Percentiles rank a stretch among this genome's conserved stretches.
Evolutionary conservation across 768 basidiomycete genomes (phyloP).

Genomic region (Hydnomerulius pinastri): DNA sequence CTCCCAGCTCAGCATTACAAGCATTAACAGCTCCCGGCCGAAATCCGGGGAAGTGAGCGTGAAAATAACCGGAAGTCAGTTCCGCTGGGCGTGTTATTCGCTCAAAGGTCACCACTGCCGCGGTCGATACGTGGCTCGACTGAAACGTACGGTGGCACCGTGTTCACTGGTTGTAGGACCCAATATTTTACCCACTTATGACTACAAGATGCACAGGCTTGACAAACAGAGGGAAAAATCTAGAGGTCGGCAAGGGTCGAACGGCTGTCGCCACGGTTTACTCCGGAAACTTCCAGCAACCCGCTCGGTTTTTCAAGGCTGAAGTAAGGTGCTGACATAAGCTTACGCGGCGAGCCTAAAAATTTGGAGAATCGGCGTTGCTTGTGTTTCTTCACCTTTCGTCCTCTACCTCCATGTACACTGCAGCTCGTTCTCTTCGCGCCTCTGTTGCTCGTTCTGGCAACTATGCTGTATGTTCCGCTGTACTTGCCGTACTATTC

Average conservation of each 20-base stretch:
- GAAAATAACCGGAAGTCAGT: too few relatives aligned
- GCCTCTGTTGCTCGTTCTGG: slow-evolving; percentile 58
- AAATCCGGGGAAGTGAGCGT: not conserved
- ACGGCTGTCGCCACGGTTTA: slow-evolving; percentile 11
- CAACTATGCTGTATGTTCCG: slow-evolving; percentile 57
- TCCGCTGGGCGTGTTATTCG: too few relatives aligned
- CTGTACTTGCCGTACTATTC: too few relatives aligned
- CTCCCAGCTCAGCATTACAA: too few relatives aligned
- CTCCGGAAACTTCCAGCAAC: slow-evolving; percentile 16
- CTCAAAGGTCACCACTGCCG: too few relatives aligned
- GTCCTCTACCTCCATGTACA: slow-evolving; percentile 65
- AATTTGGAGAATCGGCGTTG: slow-evolving; percentile 45
- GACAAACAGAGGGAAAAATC: not conserved
- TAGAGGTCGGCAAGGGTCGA: not conserved
- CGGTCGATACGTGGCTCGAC: too few relatives aligned
- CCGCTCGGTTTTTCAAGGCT: not conserved
- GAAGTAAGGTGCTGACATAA: slow-evolving; percentile 26
- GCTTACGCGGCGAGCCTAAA: slow-evolving; percentile 38
- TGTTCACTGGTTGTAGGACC: too few relatives aligned
- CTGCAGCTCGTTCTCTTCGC: slow-evolving; percentile 66
- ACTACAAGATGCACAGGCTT: too few relatives aligned
- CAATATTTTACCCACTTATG: too few relatives aligned
- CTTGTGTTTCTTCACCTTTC: slow-evolving; percentile 33
- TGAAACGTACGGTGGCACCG: too few relatives aligned
- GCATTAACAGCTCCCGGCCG: not conserved